Percentiles rank a stretch among this genome's conserved stretches.
Evolutionary conservation across 441 rosid species (phyloP).

Genomic region (Bruguiera hainesii): DNA sequence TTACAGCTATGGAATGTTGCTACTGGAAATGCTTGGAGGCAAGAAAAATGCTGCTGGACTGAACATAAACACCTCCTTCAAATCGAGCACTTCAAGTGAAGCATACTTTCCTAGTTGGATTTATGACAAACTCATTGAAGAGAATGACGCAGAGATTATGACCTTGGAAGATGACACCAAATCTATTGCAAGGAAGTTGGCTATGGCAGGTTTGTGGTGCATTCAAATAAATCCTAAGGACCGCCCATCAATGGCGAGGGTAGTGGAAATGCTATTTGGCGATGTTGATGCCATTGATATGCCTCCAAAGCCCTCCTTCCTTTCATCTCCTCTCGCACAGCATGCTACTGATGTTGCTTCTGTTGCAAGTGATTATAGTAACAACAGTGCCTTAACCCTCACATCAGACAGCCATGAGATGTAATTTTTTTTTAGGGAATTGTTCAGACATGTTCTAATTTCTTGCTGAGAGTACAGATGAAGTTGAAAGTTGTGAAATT

Average conservation of each 20-base stretch:
- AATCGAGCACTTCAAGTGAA: conserved; percentile 7
- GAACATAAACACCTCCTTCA: not conserved
- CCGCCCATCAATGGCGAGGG: conserved; percentile 36
- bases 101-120: conserved; percentile 33
- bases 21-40: conserved; percentile 34
- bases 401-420: not conserved
- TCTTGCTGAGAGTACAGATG: not conserved
- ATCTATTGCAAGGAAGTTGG: conserved; percentile 23
- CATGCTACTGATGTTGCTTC: not conserved
- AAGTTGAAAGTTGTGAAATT: too few species aligned
- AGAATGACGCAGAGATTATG: not conserved
- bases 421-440: too few species aligned
- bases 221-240: conserved; percentile 36
- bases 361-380: not conserved
- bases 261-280: conserved; percentile 33
- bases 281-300: conserved; percentile 22
- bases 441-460: not conserved
- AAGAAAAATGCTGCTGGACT: conserved; percentile 6
- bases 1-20: conserved; percentile 44
- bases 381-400: conserved; percentile 3
- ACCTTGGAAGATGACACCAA: conserved; percentile 5
- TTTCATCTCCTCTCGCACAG: conserved; percentile 15
- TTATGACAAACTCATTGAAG: conserved; percentile 28
- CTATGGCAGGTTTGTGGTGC: conserved; percentile 39
- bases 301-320: conserved; percentile 35